These are phyloP conservation scores for Hypoxylon sp. DNA, from an alignment of 2,329 filamentous ascomycete genomes.

Conservation along the genomic window DNA sequence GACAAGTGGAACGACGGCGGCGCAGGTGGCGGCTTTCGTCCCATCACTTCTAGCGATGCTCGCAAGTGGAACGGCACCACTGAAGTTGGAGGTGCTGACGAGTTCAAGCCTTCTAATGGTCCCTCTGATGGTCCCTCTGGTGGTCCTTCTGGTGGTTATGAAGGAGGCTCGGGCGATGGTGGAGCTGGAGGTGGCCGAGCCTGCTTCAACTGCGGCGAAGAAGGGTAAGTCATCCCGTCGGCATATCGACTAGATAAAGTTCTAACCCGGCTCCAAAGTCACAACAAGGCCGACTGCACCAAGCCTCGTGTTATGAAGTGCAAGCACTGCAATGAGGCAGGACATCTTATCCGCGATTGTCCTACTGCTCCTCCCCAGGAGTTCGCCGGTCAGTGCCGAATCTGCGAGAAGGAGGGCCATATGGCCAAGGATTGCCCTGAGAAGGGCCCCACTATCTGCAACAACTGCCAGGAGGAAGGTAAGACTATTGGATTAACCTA, in stretches of 20 bases:
- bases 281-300: slow-evolving; percentile 74
- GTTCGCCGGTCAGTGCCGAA: slow-evolving; percentile 65
- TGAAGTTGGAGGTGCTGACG: neutral
- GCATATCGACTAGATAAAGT: slow-evolving; percentile 25
- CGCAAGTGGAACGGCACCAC: slow-evolving; percentile 1
- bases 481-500: slow-evolving; percentile 39
- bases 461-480: slow-evolving; percentile 75
- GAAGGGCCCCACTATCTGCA: slow-evolving; percentile 69
- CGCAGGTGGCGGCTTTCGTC: neutral
- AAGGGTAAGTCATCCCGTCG: slow-evolving; percentile 57
- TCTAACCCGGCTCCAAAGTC: slow-evolving; percentile 57
- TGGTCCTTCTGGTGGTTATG: slow-evolving; percentile 21
- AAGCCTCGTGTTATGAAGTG: slow-evolving; percentile 66
- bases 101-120: neutral
- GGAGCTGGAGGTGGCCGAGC: slow-evolving; percentile 48
- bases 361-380: slow-evolving; percentile 52
- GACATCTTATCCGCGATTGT: slow-evolving; percentile 59
- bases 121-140: neutral
- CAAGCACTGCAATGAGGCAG: slow-evolving; percentile 65
- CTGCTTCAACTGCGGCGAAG: slow-evolving; percentile 74
- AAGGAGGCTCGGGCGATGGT: slow-evolving; percentile 23
- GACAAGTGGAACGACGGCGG: slow-evolving; percentile 3
- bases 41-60: neutral
- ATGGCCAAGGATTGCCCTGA: slow-evolving; percentile 74
- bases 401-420: slow-evolving; percentile 68